Evolutionary conservation across 2,329 filamentous ascomycete species (phyloP), one percentile per base, ranked within the genome.

Genomic region (Chaetomium sp.): DNA sequence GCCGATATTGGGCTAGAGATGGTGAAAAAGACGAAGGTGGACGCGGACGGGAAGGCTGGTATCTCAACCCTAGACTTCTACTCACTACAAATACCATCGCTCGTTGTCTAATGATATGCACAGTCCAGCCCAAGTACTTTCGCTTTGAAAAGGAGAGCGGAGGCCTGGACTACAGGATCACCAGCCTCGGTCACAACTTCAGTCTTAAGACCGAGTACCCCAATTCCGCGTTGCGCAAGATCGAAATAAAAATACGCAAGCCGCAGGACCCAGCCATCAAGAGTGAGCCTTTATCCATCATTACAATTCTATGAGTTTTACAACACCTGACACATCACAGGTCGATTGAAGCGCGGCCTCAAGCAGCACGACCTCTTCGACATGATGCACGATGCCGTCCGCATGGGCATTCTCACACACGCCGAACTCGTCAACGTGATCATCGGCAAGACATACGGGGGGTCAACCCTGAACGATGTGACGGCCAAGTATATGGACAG

Each of bases 161-260:
- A 14, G 55, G 59, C 5, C 59, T 68, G n/a, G 61, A 68, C 59
- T 68, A 67, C 58, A 59, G 53, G 27, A 63, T 68, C 50, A 66
- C 55, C 10, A 64, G 62, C 37, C 61, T 67, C 6, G 64, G 65
- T n/a, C 65, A 67, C 41, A 56, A 63, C 9, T 58, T 67, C 41
- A 60, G 61, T 0, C 52, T 67, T 35, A 65, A 61, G 38, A 66
- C 65, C n/a, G 56, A 65, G 36, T 67, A 67, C 45, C 60, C 64
- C 19, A 52, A 33, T 11, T 64, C 65, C 11, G 60, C 58, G 11
- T 58, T 68, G 49, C 50, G 45, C 43, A 63, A 59, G 36, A 66
- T 66, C 47, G 61, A 64, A 43, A 67, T 68, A 56, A 67, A 66
- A 44, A 48, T 66, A 5, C 57, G 62, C 4, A 68, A 68, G 49